phyloP scores from a whole-genome alignment of 2,329 filamentous ascomycete species.

The Calycina herbarum region DNA sequence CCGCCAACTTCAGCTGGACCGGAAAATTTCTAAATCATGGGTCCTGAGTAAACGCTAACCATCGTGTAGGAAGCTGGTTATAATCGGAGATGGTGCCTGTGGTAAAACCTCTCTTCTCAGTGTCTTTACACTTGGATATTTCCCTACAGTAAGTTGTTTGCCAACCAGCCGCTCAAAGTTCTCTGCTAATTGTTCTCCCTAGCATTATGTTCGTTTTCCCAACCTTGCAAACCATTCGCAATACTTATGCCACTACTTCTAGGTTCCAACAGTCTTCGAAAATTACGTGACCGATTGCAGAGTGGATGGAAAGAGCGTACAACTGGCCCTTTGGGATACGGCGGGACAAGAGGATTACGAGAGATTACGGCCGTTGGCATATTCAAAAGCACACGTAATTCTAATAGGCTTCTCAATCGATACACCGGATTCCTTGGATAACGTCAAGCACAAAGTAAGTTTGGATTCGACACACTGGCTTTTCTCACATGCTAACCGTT shows the following conservation, averaged over 20 bases:
- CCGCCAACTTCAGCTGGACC: background rate
- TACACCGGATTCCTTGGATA: conserved; percentile 92
- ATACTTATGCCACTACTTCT: conserved; percentile 47
- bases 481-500: conserved; percentile 25
- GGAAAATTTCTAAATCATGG: background rate
- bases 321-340: conserved; percentile 98
- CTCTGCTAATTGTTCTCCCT: conserved; percentile 29
- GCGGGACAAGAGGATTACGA: conserved; percentile 99
- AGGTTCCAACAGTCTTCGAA: conserved; percentile 97
- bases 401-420: conserved; percentile 95
- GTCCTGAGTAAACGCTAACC: background rate
- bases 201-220: conserved; percentile 50
- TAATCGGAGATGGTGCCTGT: conserved; percentile 95
- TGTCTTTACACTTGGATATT: conserved; percentile 97
- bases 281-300: conserved; percentile 99
- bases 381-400: conserved; percentile 96
- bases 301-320: conserved; percentile 98
- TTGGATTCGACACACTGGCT: background rate
- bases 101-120: conserved; percentile 97
- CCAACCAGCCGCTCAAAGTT: conserved; percentile 33
- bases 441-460: conserved; percentile 91
- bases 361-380: conserved; percentile 87
- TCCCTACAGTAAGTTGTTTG: conserved; percentile 75
- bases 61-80: conserved; percentile 79
- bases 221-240: background rate